A percentile compares a stretch with the other conserved stretches of the same genome.
These are phyloP conservation scores for Euryodendron excelsum DNA, from an alignment of 148 eudicot genomes.

Conservation along the genomic window DNA sequence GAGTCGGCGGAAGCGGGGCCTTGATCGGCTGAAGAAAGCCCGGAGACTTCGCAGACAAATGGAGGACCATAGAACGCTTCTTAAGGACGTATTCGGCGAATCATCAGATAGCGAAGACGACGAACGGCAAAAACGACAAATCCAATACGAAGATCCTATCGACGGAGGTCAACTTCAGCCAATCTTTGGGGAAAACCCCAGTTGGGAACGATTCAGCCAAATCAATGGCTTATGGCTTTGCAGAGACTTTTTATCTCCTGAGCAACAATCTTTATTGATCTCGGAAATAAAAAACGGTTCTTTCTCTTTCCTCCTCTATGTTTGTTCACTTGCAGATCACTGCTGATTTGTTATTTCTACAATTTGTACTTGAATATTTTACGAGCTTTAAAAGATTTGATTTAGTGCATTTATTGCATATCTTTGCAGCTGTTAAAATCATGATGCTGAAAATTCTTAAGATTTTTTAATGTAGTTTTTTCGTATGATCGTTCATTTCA, in stretches of 20 bases:
- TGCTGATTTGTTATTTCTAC: not conserved
- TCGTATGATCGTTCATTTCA: no score
- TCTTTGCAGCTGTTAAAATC: no score
- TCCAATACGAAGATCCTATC: not conserved
- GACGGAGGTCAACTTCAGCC: not conserved
- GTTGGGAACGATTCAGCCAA: slow-evolving; percentile 42
- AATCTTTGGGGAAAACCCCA: slow-evolving; percentile 26
- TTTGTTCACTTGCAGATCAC: not conserved
- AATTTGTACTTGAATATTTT: no score
- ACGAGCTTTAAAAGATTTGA: no score
- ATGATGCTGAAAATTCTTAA: no score
- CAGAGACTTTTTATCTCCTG: slow-evolving; percentile 53
- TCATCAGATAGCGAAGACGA: slow-evolving; percentile 49
- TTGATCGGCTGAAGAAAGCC: not conserved
- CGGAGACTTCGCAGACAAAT: slow-evolving; percentile 6
- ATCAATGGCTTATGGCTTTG: slow-evolving; percentile 75
- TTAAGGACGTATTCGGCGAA: slow-evolving; percentile 68
- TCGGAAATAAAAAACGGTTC: slow-evolving; percentile 53
- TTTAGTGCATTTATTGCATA: no score
- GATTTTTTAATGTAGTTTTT: no score
- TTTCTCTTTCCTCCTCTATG: not conserved
- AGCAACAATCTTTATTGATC: slow-evolving; percentile 57
- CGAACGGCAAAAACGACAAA: slow-evolving; percentile 1
- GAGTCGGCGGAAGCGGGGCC: not conserved
- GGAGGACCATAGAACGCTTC: slow-evolving; percentile 34